Base-by-base conservation (phyloP, 257 asterid genomes). In the Fraxinus quadrangulata region DNA sequence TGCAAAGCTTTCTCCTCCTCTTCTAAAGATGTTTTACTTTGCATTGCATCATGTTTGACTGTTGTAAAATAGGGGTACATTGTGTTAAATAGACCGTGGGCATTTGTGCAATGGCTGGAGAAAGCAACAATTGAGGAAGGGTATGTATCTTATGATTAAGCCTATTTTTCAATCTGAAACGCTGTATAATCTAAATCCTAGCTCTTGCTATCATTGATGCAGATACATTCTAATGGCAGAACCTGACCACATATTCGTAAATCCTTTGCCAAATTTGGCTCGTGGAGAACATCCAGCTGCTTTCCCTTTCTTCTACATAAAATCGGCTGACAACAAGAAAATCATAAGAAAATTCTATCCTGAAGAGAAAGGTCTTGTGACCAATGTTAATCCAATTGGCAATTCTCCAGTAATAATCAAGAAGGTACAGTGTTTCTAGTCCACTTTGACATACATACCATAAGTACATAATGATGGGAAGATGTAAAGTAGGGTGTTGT, bases 221-320 rank as follows among this genome's bases (percentile, higher is more conserved):
- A 95, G 99, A 70, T 95, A 95, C 85, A 88, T 95, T 84, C 93
- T 93, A 81, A 95, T 95, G 99, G 98, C 98, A 76, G 99, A 95
- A 86, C 99, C 99, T 30, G 99, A 95, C 82, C 99, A 95, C 80
- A 42, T 95, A 77, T 87, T 95, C 76, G 96, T 84, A 69, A 95
- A 93, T 74, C 99, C 99, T 49, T 79, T 95, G 91, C 98, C 98
- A 54, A 95, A 95, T 88, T 89, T 95, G 89, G 92, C 96, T 30
- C 90, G 77, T 75, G 99, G 94, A 79, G 96, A 81, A 78, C 80
- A 83, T 83, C 98, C 99, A 51, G 94, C 96, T 61, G 99, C 94
- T 67, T 95, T 86, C 83, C 98, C 99, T 7, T 95, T 93, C 83
- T 93, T 95, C 89, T 95, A 95, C 87, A 95, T 95, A 75, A 89